phyloP scores from a whole-genome alignment of 805 yeast genomes.

The Zygosaccharomyces bailii region DNA sequence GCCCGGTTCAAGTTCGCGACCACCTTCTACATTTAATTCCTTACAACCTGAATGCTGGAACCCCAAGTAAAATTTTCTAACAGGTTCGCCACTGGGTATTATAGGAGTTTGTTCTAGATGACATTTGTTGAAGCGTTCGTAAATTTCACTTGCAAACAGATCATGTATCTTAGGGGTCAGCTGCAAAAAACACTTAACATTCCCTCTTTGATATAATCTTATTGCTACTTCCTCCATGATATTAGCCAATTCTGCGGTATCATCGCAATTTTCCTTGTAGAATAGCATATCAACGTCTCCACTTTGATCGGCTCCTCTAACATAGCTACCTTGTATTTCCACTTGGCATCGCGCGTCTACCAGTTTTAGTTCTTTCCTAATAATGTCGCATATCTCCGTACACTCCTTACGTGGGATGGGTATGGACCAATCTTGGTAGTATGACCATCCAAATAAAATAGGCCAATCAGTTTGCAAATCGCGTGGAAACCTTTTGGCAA shows the following conservation, averaged over 20 bases:
- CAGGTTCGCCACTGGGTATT: conserved; percentile 6
- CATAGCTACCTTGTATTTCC: conserved; percentile 34
- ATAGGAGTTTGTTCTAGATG: conserved; percentile 5
- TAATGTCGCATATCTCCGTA: conserved; percentile 20
- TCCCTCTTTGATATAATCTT: conserved; percentile 18
- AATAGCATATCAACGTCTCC: conserved; percentile 36
- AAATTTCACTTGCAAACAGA: conserved; percentile 13
- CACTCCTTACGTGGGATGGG: conserved; percentile 29
- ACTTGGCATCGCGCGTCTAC: conserved; percentile 23
- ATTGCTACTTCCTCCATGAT: conserved; percentile 23
- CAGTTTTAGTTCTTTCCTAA: conserved; percentile 16
- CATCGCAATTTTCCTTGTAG: conserved; percentile 27
- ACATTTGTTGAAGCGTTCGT: conserved; percentile 14
- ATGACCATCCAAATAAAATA: conserved; percentile 33
- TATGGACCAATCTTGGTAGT: conserved; percentile 33
- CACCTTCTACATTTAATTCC: background rate
- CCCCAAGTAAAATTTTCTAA: conserved; percentile 26
- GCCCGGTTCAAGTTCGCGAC: conserved; percentile 10
- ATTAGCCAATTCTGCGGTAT: conserved; percentile 19
- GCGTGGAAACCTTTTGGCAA: conserved; percentile 17
- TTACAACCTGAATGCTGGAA: conserved; percentile 13
- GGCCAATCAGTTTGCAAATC: conserved; percentile 28
- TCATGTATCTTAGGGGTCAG: conserved; percentile 16
- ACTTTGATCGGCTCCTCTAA: conserved; percentile 25
- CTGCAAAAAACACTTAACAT: conserved; percentile 29